Evolutionary conservation across 495 filamentous ascomycete species (phyloP).

Genomic region (Patellaria atrata): DNA sequence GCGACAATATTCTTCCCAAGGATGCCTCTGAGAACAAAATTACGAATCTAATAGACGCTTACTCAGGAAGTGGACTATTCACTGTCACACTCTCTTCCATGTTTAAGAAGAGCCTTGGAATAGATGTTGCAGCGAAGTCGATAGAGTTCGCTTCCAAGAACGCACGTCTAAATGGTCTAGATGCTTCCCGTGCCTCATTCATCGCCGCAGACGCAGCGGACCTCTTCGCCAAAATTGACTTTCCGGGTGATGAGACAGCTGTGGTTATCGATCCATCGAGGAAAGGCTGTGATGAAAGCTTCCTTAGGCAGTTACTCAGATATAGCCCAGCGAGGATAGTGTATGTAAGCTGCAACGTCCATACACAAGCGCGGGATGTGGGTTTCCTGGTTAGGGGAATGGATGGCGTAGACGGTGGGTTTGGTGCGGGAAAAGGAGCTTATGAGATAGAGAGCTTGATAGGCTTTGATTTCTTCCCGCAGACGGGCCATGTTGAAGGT

Average conservation of each 20-base stretch:
- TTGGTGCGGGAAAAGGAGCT: slow-evolving; percentile 32
- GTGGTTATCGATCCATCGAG: slow-evolving; percentile 89
- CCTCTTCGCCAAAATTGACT: slow-evolving; percentile 55
- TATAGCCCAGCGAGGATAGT: slow-evolving; percentile 67
- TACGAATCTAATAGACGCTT: slow-evolving; percentile 86
- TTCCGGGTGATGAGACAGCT: slow-evolving; percentile 63
- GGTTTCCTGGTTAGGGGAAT: slow-evolving; percentile 61
- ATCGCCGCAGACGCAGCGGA: slow-evolving; percentile 68
- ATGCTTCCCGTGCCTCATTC: slow-evolving; percentile 49
- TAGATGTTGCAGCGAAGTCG: slow-evolving; percentile 55
- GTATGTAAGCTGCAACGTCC: slow-evolving; percentile 95
- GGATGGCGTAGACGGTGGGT: slow-evolving; percentile 26
- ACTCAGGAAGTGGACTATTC: slow-evolving; percentile 94
- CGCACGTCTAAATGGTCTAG: slow-evolving; percentile 61
- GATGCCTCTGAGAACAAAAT: slow-evolving; percentile 28
- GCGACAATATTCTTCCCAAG: slow-evolving; percentile 54
- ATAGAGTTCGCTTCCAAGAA: slow-evolving; percentile 65
- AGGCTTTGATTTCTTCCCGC: slow-evolving; percentile 97
- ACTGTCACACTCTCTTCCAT: slow-evolving; percentile 79
- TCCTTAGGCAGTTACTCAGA: slow-evolving; percentile 61
- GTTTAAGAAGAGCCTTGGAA: slow-evolving; percentile 55
- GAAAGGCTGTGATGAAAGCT: slow-evolving; percentile 82
- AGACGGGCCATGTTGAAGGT: slow-evolving; percentile 92
- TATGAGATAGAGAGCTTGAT: slow-evolving; percentile 86
- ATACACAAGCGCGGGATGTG: slow-evolving; percentile 90